Evolutionary conservation across 805 yeast species (phyloP).

Genomic region (Sugiyamaella boreocaroliniensis): DNA sequence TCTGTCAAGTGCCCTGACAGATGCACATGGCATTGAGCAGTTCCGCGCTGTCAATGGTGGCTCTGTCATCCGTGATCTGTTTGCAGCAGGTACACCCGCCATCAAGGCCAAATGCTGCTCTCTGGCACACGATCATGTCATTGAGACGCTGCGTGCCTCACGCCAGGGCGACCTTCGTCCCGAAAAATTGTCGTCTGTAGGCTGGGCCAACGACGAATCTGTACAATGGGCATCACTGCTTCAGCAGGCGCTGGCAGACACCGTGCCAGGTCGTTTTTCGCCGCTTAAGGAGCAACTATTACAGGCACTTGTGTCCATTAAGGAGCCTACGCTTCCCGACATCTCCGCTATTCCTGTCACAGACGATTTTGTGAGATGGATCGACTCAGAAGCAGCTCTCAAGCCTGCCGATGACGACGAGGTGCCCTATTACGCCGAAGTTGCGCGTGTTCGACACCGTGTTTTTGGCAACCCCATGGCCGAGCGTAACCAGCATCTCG

Average conservation of each 20-base stretch:
- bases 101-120: conserved; percentile 5
- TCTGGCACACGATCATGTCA: conserved; percentile 2
- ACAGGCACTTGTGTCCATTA: conserved; percentile 20
- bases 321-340: conserved; percentile 15
- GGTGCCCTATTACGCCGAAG: background rate
- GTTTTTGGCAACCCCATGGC: conserved; percentile 78
- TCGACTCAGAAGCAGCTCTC: conserved; percentile 38
- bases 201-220: conserved; percentile 4
- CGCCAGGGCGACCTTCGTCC: background rate
- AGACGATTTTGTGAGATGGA: conserved; percentile 55
- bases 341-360: conserved; percentile 30
- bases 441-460: conserved; percentile 45
- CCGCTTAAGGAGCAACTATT: conserved; percentile 3
- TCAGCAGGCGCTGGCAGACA: conserved; percentile 6
- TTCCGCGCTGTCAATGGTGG: conserved; percentile 9
- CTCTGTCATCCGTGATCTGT: background rate
- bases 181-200: background rate
- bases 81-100: background rate
- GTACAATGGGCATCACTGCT: conserved; percentile 3
- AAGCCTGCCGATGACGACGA: background rate
- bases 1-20: conserved; percentile 20
- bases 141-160: background rate
- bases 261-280: background rate
- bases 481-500: conserved; percentile 51
- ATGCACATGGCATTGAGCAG: conserved; percentile 14